A percentile compares a stretch with the other conserved stretches of the same genome.
Evolutionary conservation across 306 rosid species (phyloP).

Genomic region (Mimosa pudica): DNA sequence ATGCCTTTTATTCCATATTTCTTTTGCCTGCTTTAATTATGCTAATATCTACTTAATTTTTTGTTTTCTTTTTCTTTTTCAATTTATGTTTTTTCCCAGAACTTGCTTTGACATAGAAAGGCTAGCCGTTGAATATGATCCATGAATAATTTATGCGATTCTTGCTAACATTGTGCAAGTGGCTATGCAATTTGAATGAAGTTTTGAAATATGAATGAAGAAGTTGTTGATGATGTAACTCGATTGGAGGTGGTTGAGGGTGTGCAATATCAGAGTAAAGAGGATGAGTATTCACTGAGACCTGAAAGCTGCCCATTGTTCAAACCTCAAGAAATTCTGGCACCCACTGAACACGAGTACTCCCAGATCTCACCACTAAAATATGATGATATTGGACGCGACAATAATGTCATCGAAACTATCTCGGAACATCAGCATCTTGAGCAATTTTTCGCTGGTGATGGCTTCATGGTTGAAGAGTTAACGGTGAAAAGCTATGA

Average conservation of each 20-base stretch:
- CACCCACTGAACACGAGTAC: constrained; percentile 44
- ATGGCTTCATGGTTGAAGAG: constrained; percentile 61
- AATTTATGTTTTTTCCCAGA: constrained; percentile 28
- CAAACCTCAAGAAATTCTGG: constrained; percentile 49
- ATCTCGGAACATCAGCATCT: constrained; percentile 44
- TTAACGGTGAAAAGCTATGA: constrained; percentile 56
- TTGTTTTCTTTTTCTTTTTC: background rate
- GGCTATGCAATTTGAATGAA: constrained; percentile 43
- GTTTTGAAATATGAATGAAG: constrained; percentile 61
- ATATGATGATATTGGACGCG: constrained; percentile 43
- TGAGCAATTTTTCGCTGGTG: constrained; percentile 42
- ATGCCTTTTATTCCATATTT: background rate
- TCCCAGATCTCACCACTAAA: constrained; percentile 41
- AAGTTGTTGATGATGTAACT: constrained; percentile 54
- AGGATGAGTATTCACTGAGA: constrained; percentile 43
- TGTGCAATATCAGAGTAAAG: constrained; percentile 55
- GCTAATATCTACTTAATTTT: background rate
- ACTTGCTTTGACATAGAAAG: background rate
- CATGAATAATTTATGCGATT: constrained; percentile 28
- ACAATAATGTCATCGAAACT: constrained; percentile 44
- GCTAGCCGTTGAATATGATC: constrained; percentile 4
- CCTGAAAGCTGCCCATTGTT: constrained; percentile 40
- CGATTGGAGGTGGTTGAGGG: constrained; percentile 50
- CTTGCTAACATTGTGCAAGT: constrained; percentile 26
- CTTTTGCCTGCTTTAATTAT: constrained; percentile 1